These are phyloP conservation scores for Cordia subcordata DNA, from an alignment of 257 asterid species.

Conservation along the genomic window DNA sequence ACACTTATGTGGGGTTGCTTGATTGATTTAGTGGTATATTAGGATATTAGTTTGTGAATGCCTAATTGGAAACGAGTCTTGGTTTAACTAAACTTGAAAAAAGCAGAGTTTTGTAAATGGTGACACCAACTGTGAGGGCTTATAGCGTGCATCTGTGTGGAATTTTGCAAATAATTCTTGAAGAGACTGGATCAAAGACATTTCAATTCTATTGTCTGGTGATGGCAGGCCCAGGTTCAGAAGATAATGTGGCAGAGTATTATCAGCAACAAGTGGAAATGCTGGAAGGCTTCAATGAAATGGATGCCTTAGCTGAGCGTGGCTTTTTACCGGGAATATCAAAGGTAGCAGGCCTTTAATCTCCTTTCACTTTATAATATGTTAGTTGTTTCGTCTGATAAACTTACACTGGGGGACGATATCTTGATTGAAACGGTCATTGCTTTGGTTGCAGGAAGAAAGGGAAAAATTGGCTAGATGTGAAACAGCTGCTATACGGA, in stretches of 20 bases:
- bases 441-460: slow-evolving; percentile 37
- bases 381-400: neutral
- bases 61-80: neutral
- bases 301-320: slow-evolving; percentile 40
- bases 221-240: slow-evolving; percentile 29
- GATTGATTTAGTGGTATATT: neutral
- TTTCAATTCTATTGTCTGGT: neutral
- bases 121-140: too few relatives aligned
- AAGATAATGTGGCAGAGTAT: slow-evolving; percentile 42
- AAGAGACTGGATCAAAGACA: too few relatives aligned
- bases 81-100: too few relatives aligned
- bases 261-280: slow-evolving; percentile 52
- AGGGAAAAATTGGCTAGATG: slow-evolving; percentile 44
- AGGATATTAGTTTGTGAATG: neutral
- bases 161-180: too few relatives aligned
- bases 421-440: neutral
- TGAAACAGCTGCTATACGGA: slow-evolving; percentile 45
- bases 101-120: too few relatives aligned
- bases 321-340: slow-evolving; percentile 50
- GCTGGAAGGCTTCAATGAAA: slow-evolving; percentile 46
- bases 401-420: neutral
- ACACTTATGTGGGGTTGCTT: neutral
- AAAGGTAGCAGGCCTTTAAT: slow-evolving; percentile 27
- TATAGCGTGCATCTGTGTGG: too few relatives aligned
- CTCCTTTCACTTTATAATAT: neutral